These are phyloP conservation scores for Metarhizium guizhouense DNA, from an alignment of 2,329 filamentous ascomycete species.

Conservation along the genomic window DNA sequence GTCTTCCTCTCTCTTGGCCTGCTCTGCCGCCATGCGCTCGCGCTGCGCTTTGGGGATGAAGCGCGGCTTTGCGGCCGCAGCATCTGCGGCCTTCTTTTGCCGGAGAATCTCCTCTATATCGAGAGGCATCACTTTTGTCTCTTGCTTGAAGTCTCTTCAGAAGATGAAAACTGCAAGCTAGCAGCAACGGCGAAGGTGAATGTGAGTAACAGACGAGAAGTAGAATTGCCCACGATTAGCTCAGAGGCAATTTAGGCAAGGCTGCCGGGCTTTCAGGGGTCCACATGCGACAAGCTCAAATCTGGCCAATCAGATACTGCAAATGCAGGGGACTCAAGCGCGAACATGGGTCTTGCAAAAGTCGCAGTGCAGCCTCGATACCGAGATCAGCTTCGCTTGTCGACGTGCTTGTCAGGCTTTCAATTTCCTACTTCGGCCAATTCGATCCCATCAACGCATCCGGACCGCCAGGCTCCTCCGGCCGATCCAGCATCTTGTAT, in stretches of 20 bases:
- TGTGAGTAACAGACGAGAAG: background rate
- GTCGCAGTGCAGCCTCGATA: constrained; percentile 10
- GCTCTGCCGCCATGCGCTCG: constrained; percentile 71
- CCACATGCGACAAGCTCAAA: background rate
- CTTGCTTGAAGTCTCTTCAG: background rate
- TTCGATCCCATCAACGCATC: background rate
- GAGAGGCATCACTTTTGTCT: constrained; percentile 32
- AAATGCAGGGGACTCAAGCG: background rate
- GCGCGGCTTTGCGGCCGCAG: constrained; percentile 77
- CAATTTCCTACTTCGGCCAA: background rate
- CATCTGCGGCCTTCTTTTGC: constrained; percentile 79
- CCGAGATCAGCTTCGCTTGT: background rate
- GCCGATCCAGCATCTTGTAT: background rate
- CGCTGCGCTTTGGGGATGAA: constrained; percentile 79
- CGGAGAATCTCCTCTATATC: constrained; percentile 80
- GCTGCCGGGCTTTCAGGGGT: constrained; percentile 5
- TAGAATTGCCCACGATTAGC: no score
- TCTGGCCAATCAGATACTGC: constrained; percentile 5
- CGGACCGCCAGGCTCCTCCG: background rate
- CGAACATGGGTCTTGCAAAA: background rate
- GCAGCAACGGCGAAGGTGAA: background rate
- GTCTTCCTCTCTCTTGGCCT: constrained; percentile 60
- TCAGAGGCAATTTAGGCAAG: constrained; percentile 2
- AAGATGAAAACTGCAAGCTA: background rate
- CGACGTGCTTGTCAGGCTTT: background rate